phyloP scores from a whole-genome alignment of 2,329 filamentous ascomycete genomes.

The Blumeriella jaapii region DNA sequence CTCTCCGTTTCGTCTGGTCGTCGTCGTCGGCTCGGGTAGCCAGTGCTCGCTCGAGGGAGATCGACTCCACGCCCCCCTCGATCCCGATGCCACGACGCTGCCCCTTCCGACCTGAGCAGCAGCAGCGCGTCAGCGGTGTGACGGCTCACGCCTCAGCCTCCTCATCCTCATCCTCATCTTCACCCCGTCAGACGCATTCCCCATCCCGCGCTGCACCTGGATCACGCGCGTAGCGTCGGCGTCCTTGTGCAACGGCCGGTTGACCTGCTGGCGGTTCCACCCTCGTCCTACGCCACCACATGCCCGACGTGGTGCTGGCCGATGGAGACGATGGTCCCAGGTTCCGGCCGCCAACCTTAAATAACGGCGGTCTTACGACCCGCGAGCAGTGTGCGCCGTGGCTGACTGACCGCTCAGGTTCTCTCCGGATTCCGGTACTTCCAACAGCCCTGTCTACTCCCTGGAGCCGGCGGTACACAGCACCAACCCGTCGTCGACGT shows the following conservation, averaged over 20 bases:
- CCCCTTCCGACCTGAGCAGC: slow-evolving; percentile 12
- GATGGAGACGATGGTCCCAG: slow-evolving; percentile 9
- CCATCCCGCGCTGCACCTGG: slow-evolving; percentile 13
- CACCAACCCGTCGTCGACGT: slow-evolving; percentile 20
- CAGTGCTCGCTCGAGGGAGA: no score
- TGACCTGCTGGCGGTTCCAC: slow-evolving; percentile 24
- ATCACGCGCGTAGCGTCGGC: slow-evolving; percentile 25
- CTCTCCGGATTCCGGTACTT: slow-evolving; percentile 24
- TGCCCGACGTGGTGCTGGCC: slow-evolving; percentile 19
- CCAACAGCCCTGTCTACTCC: slow-evolving; percentile 27
- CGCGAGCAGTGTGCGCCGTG: slow-evolving; percentile 13
- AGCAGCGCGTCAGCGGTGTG: slow-evolving; percentile 16
- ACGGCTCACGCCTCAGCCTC: slow-evolving; percentile 26
- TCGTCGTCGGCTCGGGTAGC: slow-evolving; percentile 14
- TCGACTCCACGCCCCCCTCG: no score
- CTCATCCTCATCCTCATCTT: no score
- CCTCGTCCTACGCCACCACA: slow-evolving; percentile 22
- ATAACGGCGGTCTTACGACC: slow-evolving; percentile 22
- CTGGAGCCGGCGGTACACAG: slow-evolving; percentile 24
- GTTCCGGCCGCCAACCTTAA: slow-evolving; percentile 20
- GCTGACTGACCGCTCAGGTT: slow-evolving; percentile 27
- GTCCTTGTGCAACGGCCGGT: slow-evolving; percentile 18
- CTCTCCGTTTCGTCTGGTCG: slow-evolving; percentile 12
- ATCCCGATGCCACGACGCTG: slow-evolving; percentile 25
- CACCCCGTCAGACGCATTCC: slow-evolving; percentile 15